A percentile compares a stretch with the other conserved stretches of the same genome.
Evolutionary conservation across 345 rosid genomes (phyloP).

Genomic region (Acer campestre): DNA sequence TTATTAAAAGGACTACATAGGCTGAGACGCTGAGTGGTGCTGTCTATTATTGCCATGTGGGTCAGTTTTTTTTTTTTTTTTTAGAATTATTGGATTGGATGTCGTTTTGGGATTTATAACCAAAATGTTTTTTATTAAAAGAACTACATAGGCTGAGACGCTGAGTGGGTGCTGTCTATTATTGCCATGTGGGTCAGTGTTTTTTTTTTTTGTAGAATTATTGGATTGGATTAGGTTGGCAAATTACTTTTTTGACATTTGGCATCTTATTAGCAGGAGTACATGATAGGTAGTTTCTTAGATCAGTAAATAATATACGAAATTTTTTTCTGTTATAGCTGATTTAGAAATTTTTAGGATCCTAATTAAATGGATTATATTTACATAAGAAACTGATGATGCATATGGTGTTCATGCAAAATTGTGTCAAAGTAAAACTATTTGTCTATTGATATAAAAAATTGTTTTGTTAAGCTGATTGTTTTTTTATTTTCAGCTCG

Average conservation of each 20-base stretch:
- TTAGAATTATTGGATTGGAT: neutral
- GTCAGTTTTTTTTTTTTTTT: too few relatives aligned
- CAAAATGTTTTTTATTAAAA: neutral
- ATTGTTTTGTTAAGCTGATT: constrained; percentile 14
- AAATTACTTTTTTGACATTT: neutral
- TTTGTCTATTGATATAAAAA: neutral
- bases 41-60: too few relatives aligned
- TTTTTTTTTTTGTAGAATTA: too few relatives aligned
- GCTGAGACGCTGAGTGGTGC: too few relatives aligned
- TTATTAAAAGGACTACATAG: too few relatives aligned
- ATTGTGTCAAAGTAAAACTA: neutral
- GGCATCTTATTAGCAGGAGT: neutral
- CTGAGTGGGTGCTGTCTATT: too few relatives aligned
- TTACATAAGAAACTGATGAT: constrained; percentile 1
- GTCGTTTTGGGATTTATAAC: neutral
- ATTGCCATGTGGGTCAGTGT: too few relatives aligned
- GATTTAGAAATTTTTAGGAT: neutral
- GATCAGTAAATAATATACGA: neutral
- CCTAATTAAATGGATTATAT: neutral
- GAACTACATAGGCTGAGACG: too few relatives aligned
- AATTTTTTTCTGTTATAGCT: neutral
- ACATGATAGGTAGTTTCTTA: neutral
- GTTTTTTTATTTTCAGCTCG: constrained; percentile 58
- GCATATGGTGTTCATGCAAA: neutral
- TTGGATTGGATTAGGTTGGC: neutral